Evolutionary conservation across 2,329 filamentous ascomycete genomes (phyloP), one percentile per base, ranked within the genome.

Genomic region (Fusarium lyarnte): DNA sequence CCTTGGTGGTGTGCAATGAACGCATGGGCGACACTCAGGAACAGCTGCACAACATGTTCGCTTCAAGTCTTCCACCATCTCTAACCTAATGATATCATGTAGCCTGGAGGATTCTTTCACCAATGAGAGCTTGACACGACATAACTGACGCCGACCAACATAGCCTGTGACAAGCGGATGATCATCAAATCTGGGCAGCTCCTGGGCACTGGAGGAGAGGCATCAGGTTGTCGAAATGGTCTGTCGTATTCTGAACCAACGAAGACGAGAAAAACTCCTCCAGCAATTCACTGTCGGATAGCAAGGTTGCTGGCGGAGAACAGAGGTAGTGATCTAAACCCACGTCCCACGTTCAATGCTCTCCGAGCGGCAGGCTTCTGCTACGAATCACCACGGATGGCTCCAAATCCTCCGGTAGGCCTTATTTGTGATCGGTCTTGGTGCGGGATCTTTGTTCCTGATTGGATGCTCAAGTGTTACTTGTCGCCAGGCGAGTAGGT

Each of bases 311-410:
- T 19, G 35, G 17, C 8, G 8, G 35, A 11, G 35, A 10, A 19
- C 17, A 36, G 19, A 36, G 17, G 35, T 2, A 19, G 35, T 19
- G 17, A 36, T 36, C 35, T 19, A 7, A 8, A 9, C 8, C 35
- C 9, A 11, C 17, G 35, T 17, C 4, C 17, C 35, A 36, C 9
- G 9, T 17, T 36, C 8, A 17, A 19, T 36, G 16, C 35, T 36
- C 12, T 36, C 17, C 13, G 12, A 41, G 21, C 11, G 21, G 5
- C 8, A n/a, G 5, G 21, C 21, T 16, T 41, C 21, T 2, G 8
- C 0, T 0, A 41, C 13, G 9, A 21, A 4, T 0, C 13, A 9
- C 21, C 8, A 16, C 16, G 9, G 13, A 19, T 43, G 1, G 41
- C 23, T 25, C 12, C 10, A 3, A 19, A 25, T 12, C 13, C 13